phyloP scores from a whole-genome alignment of 129 eudicot species.

The Oenanthe sinensis region DNA sequence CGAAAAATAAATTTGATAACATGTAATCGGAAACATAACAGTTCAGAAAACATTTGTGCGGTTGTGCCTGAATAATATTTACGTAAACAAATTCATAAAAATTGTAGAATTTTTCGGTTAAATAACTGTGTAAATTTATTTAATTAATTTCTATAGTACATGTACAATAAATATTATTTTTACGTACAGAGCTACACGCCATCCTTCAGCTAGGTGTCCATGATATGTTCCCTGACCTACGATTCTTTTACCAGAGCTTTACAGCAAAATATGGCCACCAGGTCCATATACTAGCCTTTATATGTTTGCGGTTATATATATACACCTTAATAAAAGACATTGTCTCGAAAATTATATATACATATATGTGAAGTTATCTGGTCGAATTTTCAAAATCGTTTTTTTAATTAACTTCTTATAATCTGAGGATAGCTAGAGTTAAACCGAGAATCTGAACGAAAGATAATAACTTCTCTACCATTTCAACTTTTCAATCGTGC shows the following conservation, averaged over 20 bases:
- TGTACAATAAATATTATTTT: neutral
- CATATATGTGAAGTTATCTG: too few relatives aligned
- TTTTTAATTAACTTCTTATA: neutral
- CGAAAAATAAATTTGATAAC: neutral
- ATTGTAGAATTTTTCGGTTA: too few relatives aligned
- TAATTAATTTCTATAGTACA: neutral
- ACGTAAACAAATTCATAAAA: too few relatives aligned
- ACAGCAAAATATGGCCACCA: conserved; percentile 2
- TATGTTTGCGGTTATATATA: neutral
- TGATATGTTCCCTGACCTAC: neutral
- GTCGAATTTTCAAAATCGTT: too few relatives aligned
- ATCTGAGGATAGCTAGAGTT: too few relatives aligned
- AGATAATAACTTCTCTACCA: too few relatives aligned
- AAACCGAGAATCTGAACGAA: too few relatives aligned
- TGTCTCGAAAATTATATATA: neutral
- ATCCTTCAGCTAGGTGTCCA: neutral
- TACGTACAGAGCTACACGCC: neutral
- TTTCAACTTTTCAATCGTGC: too few relatives aligned
- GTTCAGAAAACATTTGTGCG: too few relatives aligned
- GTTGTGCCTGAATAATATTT: too few relatives aligned
- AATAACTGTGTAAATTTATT: too few relatives aligned
- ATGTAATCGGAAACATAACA: too few relatives aligned
- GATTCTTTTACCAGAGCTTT: neutral
- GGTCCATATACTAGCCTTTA: neutral
- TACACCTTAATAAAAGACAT: neutral